phyloP scores from a whole-genome alignment of 768 basidiomycete genomes.

The Rhizopogon rudus region DNA sequence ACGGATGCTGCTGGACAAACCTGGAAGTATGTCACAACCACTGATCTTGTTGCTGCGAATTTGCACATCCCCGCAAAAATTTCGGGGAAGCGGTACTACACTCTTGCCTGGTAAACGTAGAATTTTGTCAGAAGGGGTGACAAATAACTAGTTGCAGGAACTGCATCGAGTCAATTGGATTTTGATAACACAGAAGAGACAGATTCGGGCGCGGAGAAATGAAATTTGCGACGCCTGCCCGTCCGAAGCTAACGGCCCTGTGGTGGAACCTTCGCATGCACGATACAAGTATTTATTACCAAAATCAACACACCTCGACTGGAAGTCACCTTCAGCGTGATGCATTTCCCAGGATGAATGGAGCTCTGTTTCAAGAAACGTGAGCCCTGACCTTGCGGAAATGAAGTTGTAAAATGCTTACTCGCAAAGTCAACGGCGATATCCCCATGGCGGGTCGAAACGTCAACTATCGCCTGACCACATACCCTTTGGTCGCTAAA shows the following conservation, averaged over 20 bases:
- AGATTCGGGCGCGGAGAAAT: background rate
- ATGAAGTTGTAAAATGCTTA: constrained; percentile 1
- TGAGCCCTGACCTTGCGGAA: background rate
- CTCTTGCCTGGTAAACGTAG: constrained; percentile 26
- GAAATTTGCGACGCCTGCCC: background rate
- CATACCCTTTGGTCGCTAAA: constrained; percentile 32
- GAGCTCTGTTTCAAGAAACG: constrained; percentile 7
- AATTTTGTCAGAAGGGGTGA: background rate
- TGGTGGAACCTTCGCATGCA: background rate
- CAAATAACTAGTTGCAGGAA: background rate
- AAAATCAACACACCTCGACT: constrained; percentile 1
- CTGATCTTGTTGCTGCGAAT: constrained; percentile 27
- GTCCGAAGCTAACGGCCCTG: background rate
- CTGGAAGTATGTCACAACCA: constrained; percentile 30
- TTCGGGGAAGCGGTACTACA: constrained; percentile 30
- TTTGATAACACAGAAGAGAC: constrained; percentile 6
- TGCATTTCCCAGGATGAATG: background rate
- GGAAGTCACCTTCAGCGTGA: constrained; percentile 1
- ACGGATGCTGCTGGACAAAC: constrained; percentile 23
- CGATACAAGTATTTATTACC: background rate
- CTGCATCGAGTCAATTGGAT: background rate
- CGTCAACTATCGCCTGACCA: constrained; percentile 33
- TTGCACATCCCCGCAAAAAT: constrained; percentile 34
- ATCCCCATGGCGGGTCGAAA: constrained; percentile 31
- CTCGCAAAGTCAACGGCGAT: constrained; percentile 19